Base-by-base conservation (phyloP, 139 green algal species). In the Micractinium conductrix region DNA sequence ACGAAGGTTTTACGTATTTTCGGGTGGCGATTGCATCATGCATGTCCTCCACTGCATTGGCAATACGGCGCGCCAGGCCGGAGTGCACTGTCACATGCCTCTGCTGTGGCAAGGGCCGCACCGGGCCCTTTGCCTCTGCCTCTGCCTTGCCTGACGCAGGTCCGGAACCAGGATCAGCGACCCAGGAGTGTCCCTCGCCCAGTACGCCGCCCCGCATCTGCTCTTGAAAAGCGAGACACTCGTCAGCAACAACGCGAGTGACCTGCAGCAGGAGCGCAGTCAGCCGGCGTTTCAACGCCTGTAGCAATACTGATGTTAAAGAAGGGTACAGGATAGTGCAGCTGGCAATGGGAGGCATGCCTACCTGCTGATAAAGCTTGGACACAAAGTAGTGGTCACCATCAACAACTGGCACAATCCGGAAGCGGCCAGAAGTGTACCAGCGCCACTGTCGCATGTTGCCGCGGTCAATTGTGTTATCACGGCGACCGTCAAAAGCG, bases 331-430 rank as follows among this genome's bases (percentile, higher is more conserved):
- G 53, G 40, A 9, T 53, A 48, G 22, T 14, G 38, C 10, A 30
- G 35, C 33, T 14, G 21, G 35, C 14, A 26, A 19, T 28, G 53
- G 53, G 48, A 33, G 60, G 60, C 19, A 26, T 35, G 60, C 38
- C 30, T 60, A 83, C 84, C 80, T 90, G 58, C 1, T 53, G 65
- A 60, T 78, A 90, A 42, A 80, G 74, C 26, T 71, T 85, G 30
- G 89, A 86, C 38, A 92, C 87, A 63, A 92, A 92, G 55, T 92
- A 92, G 78, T 92, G 89, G 62, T 86, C 63, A 43, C 86, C 87
- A n/a, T 78, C 48, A 12, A 88, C 55, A 28, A n/a, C n/a, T n/a
- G 76, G 69, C 53, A 91, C 74, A 30, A 83, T 65, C 48, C 69
- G 63, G 72, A 75, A 90, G 21, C 26, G n/a, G 0, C n/a, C 73